Conservation (phyloP, 1,284 basidiomycete genomes). For the Leccinum subatratum region DNA sequence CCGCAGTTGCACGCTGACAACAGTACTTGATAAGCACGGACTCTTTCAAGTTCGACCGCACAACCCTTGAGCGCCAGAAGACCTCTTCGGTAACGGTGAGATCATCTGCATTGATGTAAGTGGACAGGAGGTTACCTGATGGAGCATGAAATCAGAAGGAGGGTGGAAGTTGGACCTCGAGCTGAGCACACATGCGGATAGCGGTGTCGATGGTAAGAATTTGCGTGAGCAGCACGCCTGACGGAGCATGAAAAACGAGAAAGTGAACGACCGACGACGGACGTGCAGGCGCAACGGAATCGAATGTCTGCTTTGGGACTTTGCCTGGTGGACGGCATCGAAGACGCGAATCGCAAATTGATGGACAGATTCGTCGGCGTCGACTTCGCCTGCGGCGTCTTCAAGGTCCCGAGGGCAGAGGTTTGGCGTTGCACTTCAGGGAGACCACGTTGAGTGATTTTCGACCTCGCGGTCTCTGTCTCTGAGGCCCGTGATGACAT, state of each 20-base stretch:
- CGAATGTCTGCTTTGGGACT: constrained; percentile 22
- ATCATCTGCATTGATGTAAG: constrained; percentile 53
- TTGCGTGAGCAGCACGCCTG: constrained; percentile 47
- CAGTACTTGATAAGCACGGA: constrained; percentile 18
- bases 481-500: constrained; percentile 66
- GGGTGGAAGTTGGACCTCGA: constrained; percentile 46
- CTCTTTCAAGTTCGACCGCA: constrained; percentile 11
- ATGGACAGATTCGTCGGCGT: constrained; percentile 39
- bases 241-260: constrained; percentile 50
- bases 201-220: constrained; percentile 52
- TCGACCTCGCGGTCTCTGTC: constrained; percentile 70
- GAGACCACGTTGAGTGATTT: constrained; percentile 43
- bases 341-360: constrained; percentile 62
- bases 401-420: constrained; percentile 19
- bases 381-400: constrained; percentile 12
- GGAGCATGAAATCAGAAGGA: constrained; percentile 42
- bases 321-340: constrained; percentile 47
- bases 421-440: constrained; percentile 38
- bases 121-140: constrained; percentile 65
- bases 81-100: constrained; percentile 58
- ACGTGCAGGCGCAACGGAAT: not conserved
- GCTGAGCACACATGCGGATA: constrained; percentile 62
- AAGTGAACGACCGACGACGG: constrained; percentile 27
- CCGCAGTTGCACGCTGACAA: constrained; percentile 54
- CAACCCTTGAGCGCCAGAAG: constrained; percentile 46